Evolutionary conservation across 139 green algal genomes (phyloP), one percentile per base, ranked within the genome.

Genomic region (Asterochloris erici): DNA sequence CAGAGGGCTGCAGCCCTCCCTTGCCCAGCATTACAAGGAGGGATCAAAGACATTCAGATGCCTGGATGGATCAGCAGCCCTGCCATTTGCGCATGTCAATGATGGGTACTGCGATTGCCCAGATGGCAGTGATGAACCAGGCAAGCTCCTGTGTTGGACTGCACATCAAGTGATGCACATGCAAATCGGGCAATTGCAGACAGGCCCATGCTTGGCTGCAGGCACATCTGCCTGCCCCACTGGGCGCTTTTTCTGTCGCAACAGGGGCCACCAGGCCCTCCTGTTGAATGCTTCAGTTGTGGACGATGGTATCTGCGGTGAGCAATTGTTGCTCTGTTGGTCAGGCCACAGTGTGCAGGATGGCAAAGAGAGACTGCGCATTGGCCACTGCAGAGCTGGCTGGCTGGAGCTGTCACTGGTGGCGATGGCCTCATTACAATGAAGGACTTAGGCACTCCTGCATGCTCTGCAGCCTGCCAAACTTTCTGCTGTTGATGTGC

Each of bases 71-170:
- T 74, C 26, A 13, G 87, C 87, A 60, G 86, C 68, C 0, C 89
- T 98, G 10, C 82, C 87, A 1, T 29, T 61, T 17, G 12, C 68
- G 1, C 84, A 83, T 0, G 87, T 99, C 13, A 99, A 99, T 82
- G 96, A 99, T 79, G 89, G 96, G 81, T 98, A 95, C 85, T 99
- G 96, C 83, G 96, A 99, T 81, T 99, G 96, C 88, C 27, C 86
- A 0, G 96, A 99, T 86, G 96, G 96, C 13, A 93, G 79, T 28
- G 96, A 99, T 70, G 96, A 99, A 87, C 96, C 96, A 88, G 94
- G 95, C 91, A 10, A 19, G 28, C 23, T 69, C 13, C 68, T 47
- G 27, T 64, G 64, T n/a, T 66, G 21, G 47, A 29, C 10, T 27
- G 38, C 74, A 11, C 64, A 27, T 63, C 63, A 64, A 16, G 12